phyloP scores from a whole-genome alignment of 305 asterid species.

The Fraxinus latifolia region DNA sequence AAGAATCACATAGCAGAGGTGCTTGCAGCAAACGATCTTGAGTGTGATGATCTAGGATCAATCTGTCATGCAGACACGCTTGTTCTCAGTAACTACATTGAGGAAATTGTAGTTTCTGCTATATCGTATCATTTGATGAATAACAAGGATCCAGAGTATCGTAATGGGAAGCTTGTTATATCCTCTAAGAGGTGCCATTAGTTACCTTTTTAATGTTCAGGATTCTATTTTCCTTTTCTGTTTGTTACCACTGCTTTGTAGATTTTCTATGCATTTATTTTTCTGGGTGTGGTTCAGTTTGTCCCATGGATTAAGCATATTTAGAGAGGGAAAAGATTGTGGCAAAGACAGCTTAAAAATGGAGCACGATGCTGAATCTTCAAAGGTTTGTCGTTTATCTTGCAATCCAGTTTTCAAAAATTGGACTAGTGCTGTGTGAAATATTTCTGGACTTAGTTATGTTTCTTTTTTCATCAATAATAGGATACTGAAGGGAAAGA shows the following conservation, averaged over 20 bases:
- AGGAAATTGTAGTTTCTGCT: conserved; percentile 89
- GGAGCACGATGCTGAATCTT: conserved; percentile 70
- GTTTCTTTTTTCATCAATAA: conserved; percentile 19
- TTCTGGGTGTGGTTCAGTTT: conserved; percentile 50
- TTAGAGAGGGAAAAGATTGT: conserved; percentile 67
- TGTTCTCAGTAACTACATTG: conserved; percentile 63
- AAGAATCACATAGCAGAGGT: conserved; percentile 89
- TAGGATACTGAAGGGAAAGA: conserved; percentile 47
- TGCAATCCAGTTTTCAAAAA: conserved; percentile 17
- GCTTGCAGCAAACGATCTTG: conserved; percentile 88
- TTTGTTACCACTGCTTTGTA: neutral
- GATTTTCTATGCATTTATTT: conserved; percentile 4
- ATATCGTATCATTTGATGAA: conserved; percentile 74
- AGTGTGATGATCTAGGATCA: conserved; percentile 81
- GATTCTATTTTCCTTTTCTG: neutral
- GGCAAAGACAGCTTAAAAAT: conserved; percentile 62
- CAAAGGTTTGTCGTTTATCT: conserved; percentile 50
- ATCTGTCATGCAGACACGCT: conserved; percentile 70
- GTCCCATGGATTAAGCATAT: conserved; percentile 82
- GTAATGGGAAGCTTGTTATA: conserved; percentile 86
- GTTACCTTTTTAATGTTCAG: neutral
- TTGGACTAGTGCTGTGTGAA: neutral
- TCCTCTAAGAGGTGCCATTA: conserved; percentile 67
- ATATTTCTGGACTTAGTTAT: conserved; percentile 7
- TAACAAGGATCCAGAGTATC: conserved; percentile 75